Evolutionary conservation across 495 filamentous ascomycete species (phyloP).

Genomic region (Cairneyella variabilis): DNA sequence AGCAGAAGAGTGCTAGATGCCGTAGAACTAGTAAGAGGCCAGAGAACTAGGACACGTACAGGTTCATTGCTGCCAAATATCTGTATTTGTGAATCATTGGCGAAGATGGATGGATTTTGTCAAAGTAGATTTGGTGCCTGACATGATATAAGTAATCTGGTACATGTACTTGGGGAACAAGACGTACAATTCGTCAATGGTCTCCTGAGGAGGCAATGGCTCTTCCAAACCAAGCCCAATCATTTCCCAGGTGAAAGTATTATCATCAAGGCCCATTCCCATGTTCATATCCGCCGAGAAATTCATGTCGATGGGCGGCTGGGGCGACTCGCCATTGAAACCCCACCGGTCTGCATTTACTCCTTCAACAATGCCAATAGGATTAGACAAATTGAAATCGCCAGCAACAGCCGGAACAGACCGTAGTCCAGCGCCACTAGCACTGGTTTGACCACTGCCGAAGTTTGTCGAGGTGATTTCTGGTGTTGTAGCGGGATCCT

Average conservation of each 20-base stretch:
- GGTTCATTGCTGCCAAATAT: slow-evolving; percentile 78
- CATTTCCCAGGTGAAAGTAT: slow-evolving; percentile 78
- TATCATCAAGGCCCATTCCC: slow-evolving; percentile 40
- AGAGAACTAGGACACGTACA: slow-evolving; percentile 53
- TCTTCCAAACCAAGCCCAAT: slow-evolving; percentile 91
- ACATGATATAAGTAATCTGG: slow-evolving; percentile 8
- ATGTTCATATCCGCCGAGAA: slow-evolving; percentile 46
- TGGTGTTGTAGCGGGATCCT: slow-evolving; percentile 41
- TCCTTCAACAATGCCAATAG: slow-evolving; percentile 39
- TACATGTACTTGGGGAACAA: not conserved
- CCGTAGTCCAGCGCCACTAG: slow-evolving; percentile 10
- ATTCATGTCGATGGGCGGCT: slow-evolving; percentile 42
- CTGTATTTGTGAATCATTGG: slow-evolving; percentile 88
- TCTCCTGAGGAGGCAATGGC: slow-evolving; percentile 80
- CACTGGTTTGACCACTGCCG: not conserved
- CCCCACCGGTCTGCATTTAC: slow-evolving; percentile 49
- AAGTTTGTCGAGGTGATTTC: slow-evolving; percentile 18
- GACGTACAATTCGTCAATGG: slow-evolving; percentile 83
- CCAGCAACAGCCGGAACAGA: slow-evolving; percentile 15
- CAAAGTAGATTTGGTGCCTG: slow-evolving; percentile 86
- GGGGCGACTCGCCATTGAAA: slow-evolving; percentile 47
- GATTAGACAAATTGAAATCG: slow-evolving; percentile 41
- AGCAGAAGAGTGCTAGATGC: too few relatives aligned
- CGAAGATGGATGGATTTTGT: slow-evolving; percentile 78
- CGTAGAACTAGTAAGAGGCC: too few relatives aligned